Percentiles rank a stretch among this genome's conserved stretches.
phyloP scores from a whole-genome alignment of 83 land plant genomes.

The Picea abies region DNA sequence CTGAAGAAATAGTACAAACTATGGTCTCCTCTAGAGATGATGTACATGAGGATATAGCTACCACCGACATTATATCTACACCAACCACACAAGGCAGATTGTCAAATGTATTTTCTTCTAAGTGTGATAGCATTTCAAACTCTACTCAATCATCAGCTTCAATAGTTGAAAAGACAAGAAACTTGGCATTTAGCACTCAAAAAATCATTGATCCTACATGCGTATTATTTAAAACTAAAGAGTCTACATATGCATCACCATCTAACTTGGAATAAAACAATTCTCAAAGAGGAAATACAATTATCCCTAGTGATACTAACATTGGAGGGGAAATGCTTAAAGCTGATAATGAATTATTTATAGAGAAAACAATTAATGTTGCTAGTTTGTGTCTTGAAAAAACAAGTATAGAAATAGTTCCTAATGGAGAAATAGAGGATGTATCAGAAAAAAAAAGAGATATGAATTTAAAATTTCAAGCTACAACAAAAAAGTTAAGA shows the following conservation, averaged over 20 bases:
- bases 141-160: background rate
- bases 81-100: background rate
- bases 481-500: too few species aligned
- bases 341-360: background rate
- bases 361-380: background rate
- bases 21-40: background rate
- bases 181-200: background rate
- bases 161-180: background rate
- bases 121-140: background rate
- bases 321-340: background rate
- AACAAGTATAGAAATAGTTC: conserved; percentile 3
- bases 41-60: background rate
- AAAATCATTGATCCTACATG: background rate
- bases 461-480: too few species aligned
- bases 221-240: background rate
- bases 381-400: background rate
- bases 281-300: background rate
- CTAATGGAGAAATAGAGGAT: background rate
- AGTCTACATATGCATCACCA: background rate
- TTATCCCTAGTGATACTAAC: background rate
- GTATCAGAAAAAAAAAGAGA: too few species aligned
- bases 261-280: background rate
- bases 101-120: too few species aligned
- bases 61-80: background rate
- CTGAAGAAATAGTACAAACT: background rate